Percentiles rank a stretch among this genome's conserved stretches.
phyloP scores from a whole-genome alignment of 495 filamentous ascomycete genomes.

The Talaromyces trachyspermus region DNA sequence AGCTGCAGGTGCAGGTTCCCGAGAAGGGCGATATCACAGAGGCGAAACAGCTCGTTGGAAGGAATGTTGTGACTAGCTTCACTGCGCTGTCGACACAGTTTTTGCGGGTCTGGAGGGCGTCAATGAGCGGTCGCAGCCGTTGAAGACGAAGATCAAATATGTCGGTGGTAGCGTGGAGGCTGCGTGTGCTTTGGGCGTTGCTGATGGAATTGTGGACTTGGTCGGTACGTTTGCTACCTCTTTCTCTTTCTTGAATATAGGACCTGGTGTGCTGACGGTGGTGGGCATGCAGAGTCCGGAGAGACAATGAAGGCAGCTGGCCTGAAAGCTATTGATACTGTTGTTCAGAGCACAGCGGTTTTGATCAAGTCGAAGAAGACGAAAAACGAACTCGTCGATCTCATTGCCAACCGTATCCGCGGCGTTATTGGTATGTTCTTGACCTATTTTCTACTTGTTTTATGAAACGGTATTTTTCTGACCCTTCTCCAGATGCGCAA shows the following conservation, averaged over 20 bases:
- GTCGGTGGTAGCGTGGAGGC: constrained; percentile 95
- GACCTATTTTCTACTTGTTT: background rate
- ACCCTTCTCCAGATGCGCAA: constrained; percentile 72
- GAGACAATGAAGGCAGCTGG: constrained; percentile 97
- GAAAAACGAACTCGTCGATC: constrained; percentile 71
- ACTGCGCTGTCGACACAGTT: constrained; percentile 71
- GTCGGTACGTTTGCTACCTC: constrained; percentile 59
- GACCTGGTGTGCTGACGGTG: background rate
- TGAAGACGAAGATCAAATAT: constrained; percentile 72
- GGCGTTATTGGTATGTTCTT: constrained; percentile 77
- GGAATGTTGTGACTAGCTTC: constrained; percentile 93
- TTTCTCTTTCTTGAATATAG: background rate
- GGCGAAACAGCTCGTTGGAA: constrained; percentile 77
- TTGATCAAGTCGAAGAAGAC: constrained; percentile 86
- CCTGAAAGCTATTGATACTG: constrained; percentile 92
- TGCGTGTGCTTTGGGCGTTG: constrained; percentile 89
- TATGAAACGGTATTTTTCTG: background rate
- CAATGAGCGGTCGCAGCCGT: constrained; percentile 20
- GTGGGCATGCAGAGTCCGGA: constrained; percentile 68
- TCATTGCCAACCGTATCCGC: constrained; percentile 74
- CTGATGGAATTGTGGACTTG: constrained; percentile 94
- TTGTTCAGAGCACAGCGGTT: constrained; percentile 76
- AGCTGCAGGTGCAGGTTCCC: constrained; percentile 91
- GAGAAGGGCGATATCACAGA: constrained; percentile 66
- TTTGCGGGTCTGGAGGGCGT: constrained; percentile 61